These are phyloP conservation scores for Staphylotrichum tortipilum DNA, from an alignment of 495 filamentous ascomycete species.

Conservation along the genomic window DNA sequence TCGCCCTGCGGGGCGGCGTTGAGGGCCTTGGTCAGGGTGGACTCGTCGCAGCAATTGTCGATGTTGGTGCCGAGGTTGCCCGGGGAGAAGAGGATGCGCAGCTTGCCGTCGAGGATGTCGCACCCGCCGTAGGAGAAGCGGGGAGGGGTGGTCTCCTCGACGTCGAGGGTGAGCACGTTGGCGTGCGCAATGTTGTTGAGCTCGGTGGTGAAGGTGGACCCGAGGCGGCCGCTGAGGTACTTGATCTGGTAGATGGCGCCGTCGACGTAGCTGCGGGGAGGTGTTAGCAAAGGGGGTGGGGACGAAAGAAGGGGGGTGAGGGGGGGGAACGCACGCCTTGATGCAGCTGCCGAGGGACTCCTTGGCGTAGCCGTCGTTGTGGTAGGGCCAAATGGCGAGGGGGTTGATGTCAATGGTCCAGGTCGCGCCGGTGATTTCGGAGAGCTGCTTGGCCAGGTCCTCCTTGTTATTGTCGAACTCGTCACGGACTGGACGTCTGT, in stretches of 20 bases:
- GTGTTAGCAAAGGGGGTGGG: conserved; percentile 3
- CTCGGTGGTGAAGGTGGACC: conserved; percentile 33
- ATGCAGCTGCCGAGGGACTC: conserved; percentile 39
- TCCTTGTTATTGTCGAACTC: conserved; percentile 41
- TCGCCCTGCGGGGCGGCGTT: conserved; percentile 34
- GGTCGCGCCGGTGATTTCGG: conserved; percentile 31
- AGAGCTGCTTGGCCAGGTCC: conserved; percentile 35
- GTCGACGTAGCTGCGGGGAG: conserved; percentile 34
- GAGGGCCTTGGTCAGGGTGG: conserved; percentile 32
- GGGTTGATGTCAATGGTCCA: conserved; percentile 45
- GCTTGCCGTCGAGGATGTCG: conserved; percentile 37
- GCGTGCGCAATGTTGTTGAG: conserved; percentile 39
- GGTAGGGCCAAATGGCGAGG: conserved; percentile 40
- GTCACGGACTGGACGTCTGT: conserved; percentile 38
- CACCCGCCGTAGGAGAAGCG: conserved; percentile 38
- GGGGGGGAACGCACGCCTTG: conserved; percentile 25
- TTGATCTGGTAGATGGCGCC: conserved; percentile 33
- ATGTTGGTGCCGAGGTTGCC: conserved; percentile 39
- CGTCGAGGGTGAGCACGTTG: conserved; percentile 39
- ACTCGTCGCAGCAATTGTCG: conserved; percentile 25
- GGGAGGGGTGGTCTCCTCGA: conserved; percentile 28
- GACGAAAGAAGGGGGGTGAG: background rate
- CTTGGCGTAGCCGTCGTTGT: conserved; percentile 38
- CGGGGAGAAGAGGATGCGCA: conserved; percentile 39
- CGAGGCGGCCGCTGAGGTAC: conserved; percentile 27